Conservation (phyloP, 2,329 filamentous ascomycete species). For the Aspergillus latus region DNA sequence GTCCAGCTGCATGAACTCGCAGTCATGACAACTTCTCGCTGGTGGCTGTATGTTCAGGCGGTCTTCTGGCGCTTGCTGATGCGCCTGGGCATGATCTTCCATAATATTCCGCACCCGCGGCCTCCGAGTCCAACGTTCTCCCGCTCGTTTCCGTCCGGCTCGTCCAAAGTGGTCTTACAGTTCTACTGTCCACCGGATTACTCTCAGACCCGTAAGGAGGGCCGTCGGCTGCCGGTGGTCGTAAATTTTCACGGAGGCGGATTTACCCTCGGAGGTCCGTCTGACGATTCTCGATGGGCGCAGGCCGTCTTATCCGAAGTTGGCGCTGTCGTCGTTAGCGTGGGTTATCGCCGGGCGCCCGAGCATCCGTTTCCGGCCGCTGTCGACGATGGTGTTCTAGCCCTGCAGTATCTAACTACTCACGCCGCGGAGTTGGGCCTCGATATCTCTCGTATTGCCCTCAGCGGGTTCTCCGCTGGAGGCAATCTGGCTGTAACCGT, state of each 20-base stretch:
- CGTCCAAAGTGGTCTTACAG: slow-evolving; percentile 53
- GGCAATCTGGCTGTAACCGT: slow-evolving; percentile 64
- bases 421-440: slow-evolving; percentile 58
- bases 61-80: slow-evolving; percentile 67
- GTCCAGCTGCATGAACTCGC: background rate
- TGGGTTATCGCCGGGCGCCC: slow-evolving; percentile 62
- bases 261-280: slow-evolving; percentile 60
- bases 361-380: slow-evolving; percentile 63
- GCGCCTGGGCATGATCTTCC: slow-evolving; percentile 67
- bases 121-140: slow-evolving; percentile 63
- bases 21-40: slow-evolving; percentile 47
- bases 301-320: slow-evolving; percentile 56
- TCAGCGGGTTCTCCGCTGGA: slow-evolving; percentile 64
- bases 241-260: slow-evolving; percentile 67
- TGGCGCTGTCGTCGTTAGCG: slow-evolving; percentile 59
- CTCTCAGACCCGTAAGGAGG: slow-evolving; percentile 31
- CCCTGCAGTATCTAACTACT: slow-evolving; percentile 58
- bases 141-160: slow-evolving; percentile 53
- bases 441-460: slow-evolving; percentile 56
- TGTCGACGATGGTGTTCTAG: slow-evolving; percentile 64
- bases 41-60: slow-evolving; percentile 63
- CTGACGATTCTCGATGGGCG: slow-evolving; percentile 64
- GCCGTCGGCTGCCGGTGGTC: slow-evolving; percentile 55
- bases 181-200: slow-evolving; percentile 61
- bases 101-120: slow-evolving; percentile 60